Conservation (phyloP, 805 yeast species). For the Alloascoidea africana region DNA sequence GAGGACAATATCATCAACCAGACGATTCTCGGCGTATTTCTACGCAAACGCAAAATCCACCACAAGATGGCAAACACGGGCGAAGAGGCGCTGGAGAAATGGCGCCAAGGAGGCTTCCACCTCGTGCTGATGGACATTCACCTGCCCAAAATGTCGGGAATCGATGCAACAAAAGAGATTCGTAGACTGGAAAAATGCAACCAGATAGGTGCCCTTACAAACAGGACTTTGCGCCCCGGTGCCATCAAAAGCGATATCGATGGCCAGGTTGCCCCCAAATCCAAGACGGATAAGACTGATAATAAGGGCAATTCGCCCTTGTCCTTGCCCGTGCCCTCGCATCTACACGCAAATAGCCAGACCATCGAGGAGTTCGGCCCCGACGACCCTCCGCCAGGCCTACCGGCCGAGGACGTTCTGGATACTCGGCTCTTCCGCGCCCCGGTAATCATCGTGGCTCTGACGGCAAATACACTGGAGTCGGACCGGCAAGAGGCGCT, state of each 20-base stretch:
- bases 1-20: slow-evolving; percentile 77
- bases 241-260: too few relatives aligned
- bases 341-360: too few relatives aligned
- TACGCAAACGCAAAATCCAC: slow-evolving; percentile 60
- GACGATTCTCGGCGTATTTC: slow-evolving; percentile 30
- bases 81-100: slow-evolving; percentile 60
- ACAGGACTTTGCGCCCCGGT: too few relatives aligned
- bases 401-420: slow-evolving; percentile 23
- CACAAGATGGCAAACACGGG: slow-evolving; percentile 71
- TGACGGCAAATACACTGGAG: slow-evolving; percentile 66
- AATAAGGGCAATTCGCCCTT: neutral
- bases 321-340: neutral
- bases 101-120: slow-evolving; percentile 75
- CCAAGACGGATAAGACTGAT: neutral
- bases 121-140: slow-evolving; percentile 78
- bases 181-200: slow-evolving; percentile 52
- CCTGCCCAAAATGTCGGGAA: slow-evolving; percentile 70
- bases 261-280: neutral
- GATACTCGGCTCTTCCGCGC: slow-evolving; percentile 43
- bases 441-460: slow-evolving; percentile 74
- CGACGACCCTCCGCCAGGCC: too few relatives aligned
- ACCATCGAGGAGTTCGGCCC: too few relatives aligned
- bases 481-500: slow-evolving; percentile 65
- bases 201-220: slow-evolving; percentile 34
- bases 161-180: slow-evolving; percentile 69